Conservation (phyloP, 1,139 yeast species). For the Entelexis sorbosivorans region DNA sequence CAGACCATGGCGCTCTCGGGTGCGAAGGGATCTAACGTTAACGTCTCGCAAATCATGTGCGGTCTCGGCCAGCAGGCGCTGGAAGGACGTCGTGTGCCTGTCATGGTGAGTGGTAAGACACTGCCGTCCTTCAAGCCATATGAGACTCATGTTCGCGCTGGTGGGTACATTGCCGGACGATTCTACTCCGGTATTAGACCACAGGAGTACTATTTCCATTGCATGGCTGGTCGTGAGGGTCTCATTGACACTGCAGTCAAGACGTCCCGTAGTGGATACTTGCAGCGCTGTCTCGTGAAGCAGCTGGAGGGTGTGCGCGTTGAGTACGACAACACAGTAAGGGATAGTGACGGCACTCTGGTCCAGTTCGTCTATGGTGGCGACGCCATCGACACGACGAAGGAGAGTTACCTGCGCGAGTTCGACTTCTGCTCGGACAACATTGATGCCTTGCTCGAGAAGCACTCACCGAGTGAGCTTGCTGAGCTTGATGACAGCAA, state of each 20-base stretch:
- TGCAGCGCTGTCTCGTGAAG: constrained; percentile 96
- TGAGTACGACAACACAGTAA: constrained; percentile 85
- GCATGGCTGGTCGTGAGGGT: constrained; percentile 99
- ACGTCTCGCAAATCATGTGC: constrained; percentile 99
- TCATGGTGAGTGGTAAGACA: constrained; percentile 97
- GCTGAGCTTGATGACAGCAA: constrained; percentile 48
- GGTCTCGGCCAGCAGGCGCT: constrained; percentile 96
- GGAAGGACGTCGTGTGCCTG: constrained; percentile 99
- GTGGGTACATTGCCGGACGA: constrained; percentile 95
- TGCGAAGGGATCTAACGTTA: constrained; percentile 97
- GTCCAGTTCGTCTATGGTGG: constrained; percentile 97
- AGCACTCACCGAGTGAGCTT: constrained; percentile 57
- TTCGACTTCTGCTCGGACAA: constrained; percentile 89
- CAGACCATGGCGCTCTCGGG: constrained; percentile 99
- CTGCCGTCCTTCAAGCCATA: constrained; percentile 92
- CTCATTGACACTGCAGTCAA: constrained; percentile 98
- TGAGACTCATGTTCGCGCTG: constrained; percentile 96
- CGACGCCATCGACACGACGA: constrained; percentile 87
- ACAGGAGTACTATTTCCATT: constrained; percentile 99
- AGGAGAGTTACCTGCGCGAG: constrained; percentile 88
- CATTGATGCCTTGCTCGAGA: constrained; percentile 71
- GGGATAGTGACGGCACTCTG: constrained; percentile 91
- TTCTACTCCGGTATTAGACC: constrained; percentile 97
- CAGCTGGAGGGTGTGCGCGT: constrained; percentile 96
- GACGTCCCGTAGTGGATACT: constrained; percentile 95